Evolutionary conservation across 257 asterid species (phyloP).

Genomic region (Nicotiana otophora): DNA sequence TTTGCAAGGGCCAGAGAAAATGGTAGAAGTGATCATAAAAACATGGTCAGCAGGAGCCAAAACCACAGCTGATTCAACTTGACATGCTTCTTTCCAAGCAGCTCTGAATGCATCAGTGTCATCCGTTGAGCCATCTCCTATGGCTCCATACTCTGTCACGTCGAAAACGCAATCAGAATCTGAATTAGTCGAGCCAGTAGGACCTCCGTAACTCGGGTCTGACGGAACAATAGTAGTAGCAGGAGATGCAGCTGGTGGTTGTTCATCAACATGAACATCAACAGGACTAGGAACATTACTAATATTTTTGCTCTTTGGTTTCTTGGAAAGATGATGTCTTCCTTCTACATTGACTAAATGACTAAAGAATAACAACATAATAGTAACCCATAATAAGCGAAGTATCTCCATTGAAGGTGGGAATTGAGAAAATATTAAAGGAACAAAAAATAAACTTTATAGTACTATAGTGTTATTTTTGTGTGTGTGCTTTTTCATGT

Average conservation of each 20-base stretch:
- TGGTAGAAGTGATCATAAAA: slow-evolving; percentile 72
- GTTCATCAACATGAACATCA: background rate
- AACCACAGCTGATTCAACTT: slow-evolving; percentile 50
- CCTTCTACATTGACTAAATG: slow-evolving; percentile 30
- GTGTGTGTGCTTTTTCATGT: background rate
- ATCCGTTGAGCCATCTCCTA: slow-evolving; percentile 69
- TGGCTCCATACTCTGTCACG: slow-evolving; percentile 66
- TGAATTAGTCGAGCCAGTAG: background rate
- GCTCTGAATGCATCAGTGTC: slow-evolving; percentile 79
- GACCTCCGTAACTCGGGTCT: slow-evolving; percentile 9
- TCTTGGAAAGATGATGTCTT: slow-evolving; percentile 38
- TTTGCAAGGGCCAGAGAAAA: slow-evolving; percentile 85
- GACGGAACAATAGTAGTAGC: background rate
- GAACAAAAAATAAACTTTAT: background rate
- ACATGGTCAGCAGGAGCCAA: slow-evolving; percentile 46
- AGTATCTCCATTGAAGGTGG: slow-evolving; percentile 31
- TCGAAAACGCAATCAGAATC: slow-evolving; percentile 47
- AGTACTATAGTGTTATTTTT: background rate
- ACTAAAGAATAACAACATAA: slow-evolving; percentile 14
- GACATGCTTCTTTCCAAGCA: slow-evolving; percentile 93
- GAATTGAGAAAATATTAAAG: background rate
- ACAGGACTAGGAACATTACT: slow-evolving; percentile 21
- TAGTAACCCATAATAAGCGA: slow-evolving; percentile 12
- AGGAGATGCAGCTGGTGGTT: slow-evolving; percentile 16
- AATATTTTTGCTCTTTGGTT: slow-evolving; percentile 22